phyloP scores from a whole-genome alignment of 108 stramenopile genomes.

The Thalassiosira profunda region DNA sequence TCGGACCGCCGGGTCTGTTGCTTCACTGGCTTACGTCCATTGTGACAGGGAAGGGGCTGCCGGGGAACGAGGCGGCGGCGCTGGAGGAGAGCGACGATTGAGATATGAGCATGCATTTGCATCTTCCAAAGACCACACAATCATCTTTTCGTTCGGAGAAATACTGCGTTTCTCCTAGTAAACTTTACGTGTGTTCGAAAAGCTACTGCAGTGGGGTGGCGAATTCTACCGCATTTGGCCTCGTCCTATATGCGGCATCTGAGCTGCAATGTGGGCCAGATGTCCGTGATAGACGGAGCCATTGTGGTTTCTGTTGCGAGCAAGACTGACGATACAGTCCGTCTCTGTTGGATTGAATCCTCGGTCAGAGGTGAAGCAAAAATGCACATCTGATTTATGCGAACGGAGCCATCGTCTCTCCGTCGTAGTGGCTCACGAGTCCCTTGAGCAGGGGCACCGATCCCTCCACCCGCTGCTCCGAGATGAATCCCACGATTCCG shows the following conservation, averaged over 20 bases:
- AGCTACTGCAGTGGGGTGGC: too few relatives aligned
- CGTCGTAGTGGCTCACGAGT: slow-evolving; percentile 70
- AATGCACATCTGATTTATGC: too few relatives aligned
- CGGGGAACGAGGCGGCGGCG: slow-evolving; percentile 43
- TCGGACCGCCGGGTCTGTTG: slow-evolving; percentile 91
- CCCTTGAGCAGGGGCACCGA: slow-evolving; percentile 81
- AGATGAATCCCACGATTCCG: slow-evolving; percentile 81
- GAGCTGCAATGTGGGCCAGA: too few relatives aligned
- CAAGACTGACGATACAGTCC: too few relatives aligned
- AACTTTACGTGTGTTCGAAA: slow-evolving; percentile 2
- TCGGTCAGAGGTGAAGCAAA: too few relatives aligned
- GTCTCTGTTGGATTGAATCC: too few relatives aligned
- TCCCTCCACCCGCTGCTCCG: slow-evolving; percentile 78
- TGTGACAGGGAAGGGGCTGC: slow-evolving; percentile 67
- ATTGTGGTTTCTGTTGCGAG: too few relatives aligned
- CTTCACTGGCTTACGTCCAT: slow-evolving; percentile 81
- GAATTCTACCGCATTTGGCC: too few relatives aligned
- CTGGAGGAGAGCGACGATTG: background rate
- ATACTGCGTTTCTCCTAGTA: slow-evolving; percentile 9
- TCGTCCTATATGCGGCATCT: too few relatives aligned
- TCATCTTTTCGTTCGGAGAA: background rate
- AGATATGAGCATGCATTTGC: too few relatives aligned
- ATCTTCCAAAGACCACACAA: too few relatives aligned
- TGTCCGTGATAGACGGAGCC: too few relatives aligned
- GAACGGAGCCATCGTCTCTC: slow-evolving; percentile 80